phyloP scores from a whole-genome alignment of 1,284 basidiomycete genomes.

The Pyrrhoderma noxium region DNA sequence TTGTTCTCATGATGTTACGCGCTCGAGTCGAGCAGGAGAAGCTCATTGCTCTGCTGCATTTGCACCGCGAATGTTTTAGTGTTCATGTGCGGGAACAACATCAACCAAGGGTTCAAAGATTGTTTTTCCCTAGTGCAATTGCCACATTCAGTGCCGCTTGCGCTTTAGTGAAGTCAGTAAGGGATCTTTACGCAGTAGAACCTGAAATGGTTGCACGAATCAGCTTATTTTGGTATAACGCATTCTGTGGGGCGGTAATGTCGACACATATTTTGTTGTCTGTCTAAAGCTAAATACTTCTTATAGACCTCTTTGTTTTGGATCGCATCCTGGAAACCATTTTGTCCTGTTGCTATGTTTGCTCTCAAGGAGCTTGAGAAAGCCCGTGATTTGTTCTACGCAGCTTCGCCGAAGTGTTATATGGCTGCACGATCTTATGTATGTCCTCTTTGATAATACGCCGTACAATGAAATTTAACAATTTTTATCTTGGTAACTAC shows the following conservation, averaged over 20 bases:
- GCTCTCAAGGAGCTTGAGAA: slow-evolving; percentile 2
- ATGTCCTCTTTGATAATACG: background rate
- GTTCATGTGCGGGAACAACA: slow-evolving; percentile 6
- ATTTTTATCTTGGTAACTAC: background rate
- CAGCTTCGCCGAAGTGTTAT: background rate
- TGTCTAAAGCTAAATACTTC: background rate
- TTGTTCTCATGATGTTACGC: slow-evolving; percentile 1
- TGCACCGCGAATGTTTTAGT: slow-evolving; percentile 1
- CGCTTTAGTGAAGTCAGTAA: background rate
- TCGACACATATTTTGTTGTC: background rate
- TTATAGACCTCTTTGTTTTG: slow-evolving; percentile 2
- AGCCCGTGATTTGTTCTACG: slow-evolving; percentile 2
- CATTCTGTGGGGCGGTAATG: slow-evolving; percentile 9
- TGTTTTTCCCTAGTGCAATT: slow-evolving; percentile 4
- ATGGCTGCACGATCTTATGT: slow-evolving; percentile 12
- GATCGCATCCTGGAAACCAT: slow-evolving; percentile 5
- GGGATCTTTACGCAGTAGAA: slow-evolving; percentile 3
- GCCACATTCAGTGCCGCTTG: slow-evolving; percentile 6
- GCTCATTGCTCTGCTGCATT: slow-evolving; percentile 1
- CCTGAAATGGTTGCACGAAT: slow-evolving; percentile 5
- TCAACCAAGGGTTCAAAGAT: background rate
- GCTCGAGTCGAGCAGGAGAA: slow-evolving; percentile 1
- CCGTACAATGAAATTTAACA: background rate
- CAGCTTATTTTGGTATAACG: slow-evolving; percentile 10
- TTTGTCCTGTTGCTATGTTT: slow-evolving; percentile 4